Conservation (phyloP, 1,139 yeast species). For the Scheffersomyces quercinus region DNA sequence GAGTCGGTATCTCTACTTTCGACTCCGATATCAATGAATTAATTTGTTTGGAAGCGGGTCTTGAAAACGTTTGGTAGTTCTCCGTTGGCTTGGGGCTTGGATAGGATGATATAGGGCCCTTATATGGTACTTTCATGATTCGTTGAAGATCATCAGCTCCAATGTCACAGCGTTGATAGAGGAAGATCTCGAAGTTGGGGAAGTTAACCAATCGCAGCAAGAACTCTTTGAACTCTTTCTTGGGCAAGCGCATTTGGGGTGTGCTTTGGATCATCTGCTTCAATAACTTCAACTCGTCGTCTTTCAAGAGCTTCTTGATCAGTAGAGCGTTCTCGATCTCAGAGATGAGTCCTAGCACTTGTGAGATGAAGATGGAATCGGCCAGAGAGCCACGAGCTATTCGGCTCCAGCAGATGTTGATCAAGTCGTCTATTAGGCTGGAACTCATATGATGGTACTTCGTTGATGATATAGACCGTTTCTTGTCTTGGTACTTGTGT, state of each 20-base stretch:
- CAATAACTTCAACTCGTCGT: constrained; percentile 27
- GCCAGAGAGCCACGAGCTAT: constrained; percentile 7
- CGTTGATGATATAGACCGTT: neutral
- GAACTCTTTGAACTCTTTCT: constrained; percentile 29
- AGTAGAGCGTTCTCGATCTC: constrained; percentile 28
- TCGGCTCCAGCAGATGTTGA: constrained; percentile 32
- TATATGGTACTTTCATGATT: neutral
- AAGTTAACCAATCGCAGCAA: constrained; percentile 28
- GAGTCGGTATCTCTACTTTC: constrained; percentile 15
- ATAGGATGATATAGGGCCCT: neutral
- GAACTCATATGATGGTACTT: constrained; percentile 1
- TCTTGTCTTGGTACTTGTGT: neutral
- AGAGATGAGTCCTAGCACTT: constrained; percentile 25
- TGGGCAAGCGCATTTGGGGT: constrained; percentile 29
- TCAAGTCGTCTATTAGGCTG: constrained; percentile 17
- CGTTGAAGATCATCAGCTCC: constrained; percentile 12
- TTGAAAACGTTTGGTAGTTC: neutral
- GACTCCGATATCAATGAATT: constrained; percentile 4
- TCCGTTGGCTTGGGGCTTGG: constrained; percentile 4
- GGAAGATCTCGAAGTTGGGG: constrained; percentile 22
- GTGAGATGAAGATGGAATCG: constrained; percentile 28
- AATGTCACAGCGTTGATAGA: constrained; percentile 25
- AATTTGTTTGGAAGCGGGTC: neutral
- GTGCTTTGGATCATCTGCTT: constrained; percentile 26
- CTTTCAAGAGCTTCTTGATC: constrained; percentile 21